Evolutionary conservation across 2,329 filamentous ascomycete genomes (phyloP).

Genomic region (Knufia fluminis): DNA sequence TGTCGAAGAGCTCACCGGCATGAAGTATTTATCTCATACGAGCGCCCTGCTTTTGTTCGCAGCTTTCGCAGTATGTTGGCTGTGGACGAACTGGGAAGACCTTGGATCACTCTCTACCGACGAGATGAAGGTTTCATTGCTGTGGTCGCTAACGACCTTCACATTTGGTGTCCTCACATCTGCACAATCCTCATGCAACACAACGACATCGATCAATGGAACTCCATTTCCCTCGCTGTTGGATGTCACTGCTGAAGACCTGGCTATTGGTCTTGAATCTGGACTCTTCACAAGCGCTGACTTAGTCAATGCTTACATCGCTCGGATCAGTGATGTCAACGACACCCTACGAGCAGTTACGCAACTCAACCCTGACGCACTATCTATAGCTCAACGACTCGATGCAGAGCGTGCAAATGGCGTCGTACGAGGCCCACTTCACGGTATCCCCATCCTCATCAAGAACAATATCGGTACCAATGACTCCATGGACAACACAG

Average conservation of each 20-base stretch:
- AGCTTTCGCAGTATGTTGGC: too few species aligned
- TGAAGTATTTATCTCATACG: not conserved
- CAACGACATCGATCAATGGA: not conserved
- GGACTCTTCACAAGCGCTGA: conserved; percentile 50
- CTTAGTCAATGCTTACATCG: conserved; percentile 44
- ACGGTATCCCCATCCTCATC: conserved; percentile 57
- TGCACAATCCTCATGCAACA: not conserved
- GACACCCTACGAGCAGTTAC: conserved; percentile 43
- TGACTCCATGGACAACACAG: conserved; percentile 55
- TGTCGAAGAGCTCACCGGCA: not conserved
- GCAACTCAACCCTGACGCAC: conserved; percentile 48
- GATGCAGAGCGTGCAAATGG: conserved; percentile 43
- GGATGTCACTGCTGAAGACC: conserved; percentile 44
- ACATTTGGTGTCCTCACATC: not conserved
- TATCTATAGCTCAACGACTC: conserved; percentile 39
- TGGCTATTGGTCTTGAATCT: conserved; percentile 40
- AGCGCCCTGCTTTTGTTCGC: too few species aligned
- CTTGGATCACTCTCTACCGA: not conserved
- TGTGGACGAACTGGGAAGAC: not conserved
- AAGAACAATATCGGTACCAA: conserved; percentile 59
- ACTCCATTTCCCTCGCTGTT: conserved; percentile 33
- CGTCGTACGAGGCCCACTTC: conserved; percentile 44
- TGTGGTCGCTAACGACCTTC: not conserved
- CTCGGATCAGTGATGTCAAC: conserved; percentile 46
- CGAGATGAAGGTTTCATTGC: not conserved